phyloP scores from a whole-genome alignment of 306 rosid species.

The Echinosophora koreensis region DNA sequence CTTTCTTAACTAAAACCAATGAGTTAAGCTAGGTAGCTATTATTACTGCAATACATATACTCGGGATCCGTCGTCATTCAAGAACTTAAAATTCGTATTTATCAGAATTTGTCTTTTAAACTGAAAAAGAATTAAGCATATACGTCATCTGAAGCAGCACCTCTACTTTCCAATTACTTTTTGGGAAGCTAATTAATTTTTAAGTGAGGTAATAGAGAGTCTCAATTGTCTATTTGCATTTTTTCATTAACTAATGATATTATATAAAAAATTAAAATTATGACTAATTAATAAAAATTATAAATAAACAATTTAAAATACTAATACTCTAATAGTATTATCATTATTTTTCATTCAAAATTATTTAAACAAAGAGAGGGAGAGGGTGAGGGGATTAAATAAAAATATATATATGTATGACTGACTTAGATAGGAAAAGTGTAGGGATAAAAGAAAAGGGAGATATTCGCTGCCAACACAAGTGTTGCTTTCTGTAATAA shows the following conservation, averaged over 20 bases:
- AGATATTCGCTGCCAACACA: constrained; percentile 70
- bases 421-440: constrained; percentile 33
- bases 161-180: constrained; percentile 53
- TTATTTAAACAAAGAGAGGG: not conserved
- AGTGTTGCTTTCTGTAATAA: constrained; percentile 59
- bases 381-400: not conserved
- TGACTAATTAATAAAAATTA: no score
- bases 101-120: constrained; percentile 47
- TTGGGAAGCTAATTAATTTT: constrained; percentile 38
- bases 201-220: no score
- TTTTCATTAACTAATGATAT: no score
- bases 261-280: no score
- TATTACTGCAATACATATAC: not conserved
- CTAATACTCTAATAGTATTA: no score
- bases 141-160: constrained; percentile 53
- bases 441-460: constrained; percentile 44
- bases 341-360: constrained; percentile 20
- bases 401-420: constrained; percentile 40
- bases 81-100: constrained; percentile 44
- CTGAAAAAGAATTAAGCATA: constrained; percentile 38
- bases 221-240: no score
- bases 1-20: not conserved
- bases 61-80: constrained; percentile 19
- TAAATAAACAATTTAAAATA: no score
- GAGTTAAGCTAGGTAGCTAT: constrained; percentile 11